A percentile compares a stretch with the other conserved stretches of the same genome.
These are phyloP conservation scores for Dactylonectria estremocensis DNA, from an alignment of 2,329 filamentous ascomycete genomes.

Conservation along the genomic window DNA sequence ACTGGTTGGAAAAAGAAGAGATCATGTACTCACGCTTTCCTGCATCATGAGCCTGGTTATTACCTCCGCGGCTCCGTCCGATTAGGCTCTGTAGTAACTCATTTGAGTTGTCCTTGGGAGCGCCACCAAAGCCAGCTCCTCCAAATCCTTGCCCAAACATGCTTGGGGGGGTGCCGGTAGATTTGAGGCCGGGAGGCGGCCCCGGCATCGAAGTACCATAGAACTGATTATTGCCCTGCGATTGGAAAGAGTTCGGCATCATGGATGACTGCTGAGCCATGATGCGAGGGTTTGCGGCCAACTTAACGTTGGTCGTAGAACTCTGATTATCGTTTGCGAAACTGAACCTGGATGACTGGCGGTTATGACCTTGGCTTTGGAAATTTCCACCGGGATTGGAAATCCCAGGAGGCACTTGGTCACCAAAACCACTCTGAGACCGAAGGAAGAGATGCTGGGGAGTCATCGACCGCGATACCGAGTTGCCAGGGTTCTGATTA, in stretches of 20 bases:
- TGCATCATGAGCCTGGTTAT: slow-evolving; percentile 83
- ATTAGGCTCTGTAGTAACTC: slow-evolving; percentile 85
- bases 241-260: slow-evolving; percentile 79
- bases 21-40: slow-evolving; percentile 99
- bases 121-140: slow-evolving; percentile 76
- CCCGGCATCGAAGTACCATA: slow-evolving; percentile 91
- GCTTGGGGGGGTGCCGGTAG: slow-evolving; percentile 92
- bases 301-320: slow-evolving; percentile 74
- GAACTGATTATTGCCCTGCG: slow-evolving; percentile 77
- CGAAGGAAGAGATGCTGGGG: slow-evolving; percentile 83
- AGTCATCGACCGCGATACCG: slow-evolving; percentile 80
- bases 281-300: slow-evolving; percentile 82
- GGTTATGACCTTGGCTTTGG: slow-evolving; percentile 78
- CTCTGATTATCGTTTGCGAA: slow-evolving; percentile 83
- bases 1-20: slow-evolving; percentile 92
- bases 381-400: slow-evolving; percentile 64
- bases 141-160: slow-evolving; percentile 96
- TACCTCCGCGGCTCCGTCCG: slow-evolving; percentile 77
- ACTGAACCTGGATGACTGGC: slow-evolving; percentile 89
- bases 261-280: slow-evolving; percentile 91
- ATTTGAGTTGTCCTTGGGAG: slow-evolving; percentile 78
- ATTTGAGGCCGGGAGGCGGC: slow-evolving; percentile 95
- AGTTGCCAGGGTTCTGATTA: slow-evolving; percentile 63
- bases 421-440: slow-evolving; percentile 71
- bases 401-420: slow-evolving; percentile 73